Conservation (phyloP, 305 asterid genomes). For the Solanum hybrid region DNA sequence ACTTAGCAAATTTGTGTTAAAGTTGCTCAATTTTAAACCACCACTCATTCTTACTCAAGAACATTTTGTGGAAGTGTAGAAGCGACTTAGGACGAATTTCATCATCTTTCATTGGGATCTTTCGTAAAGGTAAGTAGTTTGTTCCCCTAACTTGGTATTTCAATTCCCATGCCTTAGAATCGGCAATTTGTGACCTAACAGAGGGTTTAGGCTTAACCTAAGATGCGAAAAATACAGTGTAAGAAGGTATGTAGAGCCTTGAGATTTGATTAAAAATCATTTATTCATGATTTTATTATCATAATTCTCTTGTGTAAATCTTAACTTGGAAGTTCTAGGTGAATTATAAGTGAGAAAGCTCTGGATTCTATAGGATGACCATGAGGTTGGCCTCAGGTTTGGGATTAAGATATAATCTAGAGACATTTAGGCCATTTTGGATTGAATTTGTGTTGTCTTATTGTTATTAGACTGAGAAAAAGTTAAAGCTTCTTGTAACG, state of each 20-base stretch:
- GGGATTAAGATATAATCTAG: neutral
- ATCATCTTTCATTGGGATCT: too few species aligned
- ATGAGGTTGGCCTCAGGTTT: neutral
- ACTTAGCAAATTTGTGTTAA: too few species aligned
- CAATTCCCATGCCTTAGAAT: too few species aligned
- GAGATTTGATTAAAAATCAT: neutral
- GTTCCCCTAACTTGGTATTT: too few species aligned
- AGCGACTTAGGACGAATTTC: too few species aligned
- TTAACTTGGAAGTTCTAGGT: neutral
- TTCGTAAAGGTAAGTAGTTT: too few species aligned
- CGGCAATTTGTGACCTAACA: neutral
- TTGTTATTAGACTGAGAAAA: neutral
- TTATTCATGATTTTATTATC: neutral
- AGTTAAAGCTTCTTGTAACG: neutral
- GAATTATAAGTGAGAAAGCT: neutral
- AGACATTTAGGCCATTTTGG: neutral
- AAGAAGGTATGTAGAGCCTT: neutral
- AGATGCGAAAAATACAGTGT: neutral
- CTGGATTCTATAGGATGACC: neutral
- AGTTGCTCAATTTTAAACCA: too few species aligned
- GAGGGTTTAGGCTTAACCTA: neutral
- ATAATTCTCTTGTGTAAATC: neutral
- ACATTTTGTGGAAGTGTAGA: too few species aligned
- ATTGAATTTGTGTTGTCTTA: neutral
- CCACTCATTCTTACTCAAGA: too few species aligned